phyloP scores from a whole-genome alignment of 208 protist species.

The Hexamita inflata region DNA sequence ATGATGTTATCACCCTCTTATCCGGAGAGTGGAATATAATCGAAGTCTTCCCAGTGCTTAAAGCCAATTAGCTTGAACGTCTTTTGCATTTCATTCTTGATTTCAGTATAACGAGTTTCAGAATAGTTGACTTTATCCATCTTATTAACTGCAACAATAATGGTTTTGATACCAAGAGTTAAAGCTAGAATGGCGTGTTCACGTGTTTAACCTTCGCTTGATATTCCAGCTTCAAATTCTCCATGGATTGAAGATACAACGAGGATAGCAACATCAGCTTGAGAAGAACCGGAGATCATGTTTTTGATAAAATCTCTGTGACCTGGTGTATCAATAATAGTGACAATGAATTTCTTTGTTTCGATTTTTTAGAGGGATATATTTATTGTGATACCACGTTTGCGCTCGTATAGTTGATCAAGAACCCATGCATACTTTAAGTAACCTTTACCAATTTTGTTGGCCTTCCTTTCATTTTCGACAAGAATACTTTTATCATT shows the following conservation, averaged over 20 bases:
- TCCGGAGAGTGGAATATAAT: slow-evolving; percentile 77
- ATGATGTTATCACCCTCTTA: slow-evolving; percentile 74
- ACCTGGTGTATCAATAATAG: slow-evolving; percentile 97
- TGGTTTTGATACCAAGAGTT: slow-evolving; percentile 65
- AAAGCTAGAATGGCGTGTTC: slow-evolving; percentile 67
- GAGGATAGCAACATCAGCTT: slow-evolving; percentile 67
- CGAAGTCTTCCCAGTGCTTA: slow-evolving; percentile 68
- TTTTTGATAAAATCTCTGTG: slow-evolving; percentile 99
- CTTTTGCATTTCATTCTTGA: slow-evolving; percentile 44
- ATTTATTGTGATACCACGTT: slow-evolving; percentile 97
- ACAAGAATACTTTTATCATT: slow-evolving; percentile 12
- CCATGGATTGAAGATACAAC: slow-evolving; percentile 57
- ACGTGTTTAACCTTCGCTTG: slow-evolving; percentile 63
- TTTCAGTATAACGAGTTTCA: slow-evolving; percentile 66
- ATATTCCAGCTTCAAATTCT: slow-evolving; percentile 61
- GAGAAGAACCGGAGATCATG: slow-evolving; percentile 93
- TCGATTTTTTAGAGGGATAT: slow-evolving; percentile 89
- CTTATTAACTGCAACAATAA: slow-evolving; percentile 71
- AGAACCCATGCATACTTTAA: slow-evolving; percentile 87
- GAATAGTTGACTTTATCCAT: slow-evolving; percentile 51
- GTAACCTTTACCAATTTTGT: slow-evolving; percentile 57
- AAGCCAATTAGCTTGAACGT: slow-evolving; percentile 71
- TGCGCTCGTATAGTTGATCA: slow-evolving; percentile 94
- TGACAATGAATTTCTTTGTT: slow-evolving; percentile 87
- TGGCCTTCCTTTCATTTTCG: slow-evolving; percentile 1